Evolutionary conservation across 1,284 basidiomycete genomes (phyloP).

Genomic region (Trichosporon sp.): DNA sequence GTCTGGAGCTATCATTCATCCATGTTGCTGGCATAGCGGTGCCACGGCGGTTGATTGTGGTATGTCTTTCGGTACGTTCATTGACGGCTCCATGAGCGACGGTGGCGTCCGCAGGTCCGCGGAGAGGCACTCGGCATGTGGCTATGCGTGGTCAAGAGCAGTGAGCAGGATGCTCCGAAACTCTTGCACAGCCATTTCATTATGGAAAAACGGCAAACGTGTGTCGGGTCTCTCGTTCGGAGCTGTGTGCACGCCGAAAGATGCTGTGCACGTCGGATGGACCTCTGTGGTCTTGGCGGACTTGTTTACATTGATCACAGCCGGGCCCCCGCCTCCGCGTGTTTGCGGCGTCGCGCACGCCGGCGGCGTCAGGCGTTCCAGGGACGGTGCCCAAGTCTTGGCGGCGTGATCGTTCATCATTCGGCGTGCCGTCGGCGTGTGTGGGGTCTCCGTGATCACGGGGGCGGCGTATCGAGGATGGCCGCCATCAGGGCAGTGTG

Average conservation of each 20-base stretch:
- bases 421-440: neutral
- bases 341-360: neutral
- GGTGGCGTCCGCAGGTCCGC: neutral
- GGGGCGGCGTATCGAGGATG: neutral
- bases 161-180: too few species aligned
- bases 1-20: too few species aligned
- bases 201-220: neutral
- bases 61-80: neutral
- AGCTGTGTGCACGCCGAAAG: neutral
- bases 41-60: neutral
- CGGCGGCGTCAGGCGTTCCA: neutral
- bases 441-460: neutral
- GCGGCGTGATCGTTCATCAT: neutral
- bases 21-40: too few species aligned
- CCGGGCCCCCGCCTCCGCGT: neutral
- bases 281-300: neutral
- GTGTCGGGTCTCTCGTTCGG: neutral
- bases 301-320: neutral
- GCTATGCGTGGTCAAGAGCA: too few species aligned
- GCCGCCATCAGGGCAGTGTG: neutral
- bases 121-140: too few species aligned
- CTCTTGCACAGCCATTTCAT: too few species aligned
- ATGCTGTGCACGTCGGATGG: neutral
- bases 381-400: neutral
- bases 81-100: neutral